These are phyloP conservation scores for Yamadazyma philogaea DNA, from an alignment of 805 yeast genomes.

Conservation along the genomic window DNA sequence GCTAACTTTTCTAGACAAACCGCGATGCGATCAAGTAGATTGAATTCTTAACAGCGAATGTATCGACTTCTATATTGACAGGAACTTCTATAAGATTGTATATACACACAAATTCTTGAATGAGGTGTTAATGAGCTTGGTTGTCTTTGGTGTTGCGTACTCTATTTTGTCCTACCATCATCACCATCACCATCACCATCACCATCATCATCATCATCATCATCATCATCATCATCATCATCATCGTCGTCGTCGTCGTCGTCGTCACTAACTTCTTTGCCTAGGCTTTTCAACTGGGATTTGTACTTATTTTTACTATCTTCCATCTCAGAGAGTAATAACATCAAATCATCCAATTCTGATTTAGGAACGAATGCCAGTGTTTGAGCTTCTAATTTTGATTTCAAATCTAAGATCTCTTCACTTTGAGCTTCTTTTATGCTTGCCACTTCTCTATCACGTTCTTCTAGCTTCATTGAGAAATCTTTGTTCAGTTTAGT, in stretches of 20 bases:
- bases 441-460: not conserved
- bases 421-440: constrained; percentile 1
- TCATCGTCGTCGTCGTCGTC: constrained; percentile 68
- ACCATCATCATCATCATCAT: constrained; percentile 22
- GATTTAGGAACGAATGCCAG: constrained; percentile 40
- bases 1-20: too few relatives aligned
- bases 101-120: too few relatives aligned
- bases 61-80: too few relatives aligned
- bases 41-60: too few relatives aligned
- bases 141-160: not conserved
- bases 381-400: constrained; percentile 14
- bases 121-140: too few relatives aligned
- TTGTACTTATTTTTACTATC: constrained; percentile 62
- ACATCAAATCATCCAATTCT: constrained; percentile 71
- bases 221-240: constrained; percentile 50
- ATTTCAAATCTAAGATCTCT: constrained; percentile 1
- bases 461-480: not conserved
- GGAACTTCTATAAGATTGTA: too few relatives aligned
- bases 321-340: constrained; percentile 74
- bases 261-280: constrained; percentile 65
- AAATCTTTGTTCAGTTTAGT: not conserved
- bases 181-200: not conserved
- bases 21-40: too few relatives aligned
- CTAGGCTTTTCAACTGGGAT: constrained; percentile 46
- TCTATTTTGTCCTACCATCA: not conserved